Percentiles rank a stretch among this genome's conserved stretches.
These are phyloP conservation scores for Cutaneotrichosporon daszewskae DNA, from an alignment of 1,284 basidiomycete species.

Conservation along the genomic window DNA sequence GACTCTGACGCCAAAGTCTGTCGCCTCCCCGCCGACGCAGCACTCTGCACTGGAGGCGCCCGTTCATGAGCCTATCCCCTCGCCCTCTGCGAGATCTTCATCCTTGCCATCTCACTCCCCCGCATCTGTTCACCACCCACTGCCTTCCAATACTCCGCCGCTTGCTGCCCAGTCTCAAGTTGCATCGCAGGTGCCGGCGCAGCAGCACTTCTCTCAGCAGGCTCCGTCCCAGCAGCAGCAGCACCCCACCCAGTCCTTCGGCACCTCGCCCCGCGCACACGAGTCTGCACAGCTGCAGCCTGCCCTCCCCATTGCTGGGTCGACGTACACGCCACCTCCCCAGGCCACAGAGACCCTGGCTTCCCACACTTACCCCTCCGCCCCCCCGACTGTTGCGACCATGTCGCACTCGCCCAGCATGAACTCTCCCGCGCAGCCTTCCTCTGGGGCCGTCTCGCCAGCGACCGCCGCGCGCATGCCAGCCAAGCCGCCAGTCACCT, in stretches of 20 bases:
- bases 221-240: neutral
- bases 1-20: neutral
- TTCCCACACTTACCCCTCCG: too few relatives aligned
- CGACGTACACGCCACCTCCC: neutral
- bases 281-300: slow-evolving; percentile 1
- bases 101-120: too few relatives aligned
- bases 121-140: too few relatives aligned
- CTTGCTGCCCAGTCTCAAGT: too few relatives aligned
- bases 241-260: neutral
- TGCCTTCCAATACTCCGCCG: too few relatives aligned
- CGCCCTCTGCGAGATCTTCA: neutral
- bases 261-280: neutral
- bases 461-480: slow-evolving; percentile 8
- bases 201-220: neutral
- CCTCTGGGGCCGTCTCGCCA: slow-evolving; percentile 1
- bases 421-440: neutral
- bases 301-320: slow-evolving; percentile 2
- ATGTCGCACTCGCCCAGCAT: neutral
- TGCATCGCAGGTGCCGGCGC: neutral
- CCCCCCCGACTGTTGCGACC: too few relatives aligned
- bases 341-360: neutral
- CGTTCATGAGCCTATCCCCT: neutral
- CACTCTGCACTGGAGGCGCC: neutral
- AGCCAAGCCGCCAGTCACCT: slow-evolving; percentile 56
- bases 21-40: neutral